Evolutionary conservation across 148 eudicot genomes (phyloP).

Genomic region (Arbutus unedo): DNA sequence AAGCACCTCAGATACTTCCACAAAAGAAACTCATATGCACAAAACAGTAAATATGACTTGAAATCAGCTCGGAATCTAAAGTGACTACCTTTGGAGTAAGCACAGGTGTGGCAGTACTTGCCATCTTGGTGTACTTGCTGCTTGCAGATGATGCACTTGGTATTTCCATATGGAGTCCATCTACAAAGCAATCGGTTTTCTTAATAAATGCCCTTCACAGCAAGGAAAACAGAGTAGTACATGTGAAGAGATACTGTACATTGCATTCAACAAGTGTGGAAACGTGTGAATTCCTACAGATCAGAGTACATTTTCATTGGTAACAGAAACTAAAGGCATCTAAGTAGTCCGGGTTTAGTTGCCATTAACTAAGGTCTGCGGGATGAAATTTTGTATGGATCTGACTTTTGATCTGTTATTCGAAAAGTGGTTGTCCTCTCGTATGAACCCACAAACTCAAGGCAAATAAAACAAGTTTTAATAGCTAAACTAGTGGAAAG

Average conservation of each 20-base stretch:
- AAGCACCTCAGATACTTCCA: conserved; percentile 11
- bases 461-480: neutral
- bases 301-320: neutral
- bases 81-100: conserved; percentile 74
- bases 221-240: neutral
- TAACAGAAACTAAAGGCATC: neutral
- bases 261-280: neutral
- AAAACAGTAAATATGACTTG: neutral
- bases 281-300: neutral
- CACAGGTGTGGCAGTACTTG: conserved; percentile 93
- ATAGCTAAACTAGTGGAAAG: conserved; percentile 23
- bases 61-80: neutral
- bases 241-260: neutral
- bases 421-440: neutral
- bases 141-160: conserved; percentile 89
- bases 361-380: neutral
- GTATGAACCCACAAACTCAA: neutral
- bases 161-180: conserved; percentile 91
- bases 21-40: neutral
- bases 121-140: conserved; percentile 98
- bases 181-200: conserved; percentile 37
- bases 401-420: neutral
- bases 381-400: neutral
- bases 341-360: neutral
- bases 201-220: neutral